Evolutionary conservation across 345 rosid genomes (phyloP), one percentile per base, ranked within the genome.

Genomic region (Erucastrum elatum): DNA sequence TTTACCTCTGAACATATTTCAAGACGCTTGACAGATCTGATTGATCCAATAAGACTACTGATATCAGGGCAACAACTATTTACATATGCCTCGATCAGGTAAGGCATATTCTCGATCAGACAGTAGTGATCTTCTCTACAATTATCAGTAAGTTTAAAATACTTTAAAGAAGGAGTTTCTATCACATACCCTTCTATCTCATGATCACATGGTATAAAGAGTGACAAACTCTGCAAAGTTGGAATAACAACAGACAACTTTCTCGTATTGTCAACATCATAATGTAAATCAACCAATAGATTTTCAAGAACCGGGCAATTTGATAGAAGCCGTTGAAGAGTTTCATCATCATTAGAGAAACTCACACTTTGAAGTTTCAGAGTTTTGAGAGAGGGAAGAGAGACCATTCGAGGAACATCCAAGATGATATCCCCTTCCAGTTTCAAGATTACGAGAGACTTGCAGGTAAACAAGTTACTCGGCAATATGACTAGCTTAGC

Each of bases 261-360:
- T 7, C 25, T 0, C 21, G 3, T 73, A 31, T 1, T 0, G 0
- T 1, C 4, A 29, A 0, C 0, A n/a, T n/a, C n/a, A n/a, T n/a
- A n/a, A n/a, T n/a, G n/a, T 4, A 46, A 46, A 3, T 3, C 1
- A 46, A 72, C 21, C 58, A 4, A 2, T 21, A 51, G 21, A 15
- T 51, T 21, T 51, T 15, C 21, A 15, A 51, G 34, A 25, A 59
- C 3, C 1, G 63, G 33, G n/a, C 63, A 59, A 4, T 1, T 25
- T 0, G 63, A 58, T 25, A 58, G 31, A 25, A 58, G 63, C 31
- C 12, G 33, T 25, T 59, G 63, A 25, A 25, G n/a, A 59, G 31
- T 17, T 25, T 25, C n/a, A 0, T 59, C 63, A 1, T n/a, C n/a
- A n/a, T 2, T 3, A 0, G 0, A 9, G 63, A 25, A 59, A 25